phyloP scores from a whole-genome alignment of 768 basidiomycete species.

The Gloeostereum incarnatum region DNA sequence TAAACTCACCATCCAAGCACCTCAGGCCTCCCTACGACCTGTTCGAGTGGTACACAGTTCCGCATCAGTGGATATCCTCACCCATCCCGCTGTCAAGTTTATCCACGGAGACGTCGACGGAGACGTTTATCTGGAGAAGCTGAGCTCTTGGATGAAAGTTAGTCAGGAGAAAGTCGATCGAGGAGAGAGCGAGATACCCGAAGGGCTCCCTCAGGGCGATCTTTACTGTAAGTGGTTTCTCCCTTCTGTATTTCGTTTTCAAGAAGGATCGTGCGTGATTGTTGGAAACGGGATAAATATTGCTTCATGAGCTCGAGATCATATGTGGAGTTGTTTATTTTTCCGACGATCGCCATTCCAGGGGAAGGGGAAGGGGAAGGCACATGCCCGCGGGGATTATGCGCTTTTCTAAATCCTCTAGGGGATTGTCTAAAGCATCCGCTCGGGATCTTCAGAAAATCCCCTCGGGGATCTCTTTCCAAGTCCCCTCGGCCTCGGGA shows the following conservation, averaged over 20 bases:
- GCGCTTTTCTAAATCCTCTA: too few species aligned
- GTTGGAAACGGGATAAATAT: too few species aligned
- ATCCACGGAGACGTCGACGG: constrained; percentile 63
- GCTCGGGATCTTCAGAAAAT: too few species aligned
- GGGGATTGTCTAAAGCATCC: too few species aligned
- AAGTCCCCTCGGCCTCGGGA: too few species aligned
- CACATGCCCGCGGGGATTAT: too few species aligned
- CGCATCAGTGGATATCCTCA: constrained; percentile 44
- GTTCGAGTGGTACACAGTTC: constrained; percentile 44
- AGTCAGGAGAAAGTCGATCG: constrained; percentile 52
- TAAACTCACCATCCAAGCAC: constrained; percentile 26
- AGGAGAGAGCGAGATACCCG: constrained; percentile 70
- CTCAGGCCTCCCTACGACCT: neutral
- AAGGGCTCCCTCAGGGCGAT: constrained; percentile 64
- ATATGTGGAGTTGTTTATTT: too few species aligned
- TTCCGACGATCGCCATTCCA: too few species aligned
- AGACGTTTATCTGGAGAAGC: constrained; percentile 56
- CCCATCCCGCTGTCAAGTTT: constrained; percentile 60
- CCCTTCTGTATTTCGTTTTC: neutral
- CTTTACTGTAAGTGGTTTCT: constrained; percentile 55
- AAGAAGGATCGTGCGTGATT: too few species aligned
- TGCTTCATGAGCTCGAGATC: too few species aligned
- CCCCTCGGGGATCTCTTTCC: too few species aligned
- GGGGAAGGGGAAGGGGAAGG: too few species aligned
- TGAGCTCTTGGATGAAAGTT: constrained; percentile 49